Evolutionary conservation across 208 protist genomes (phyloP), one percentile per base, ranked within the genome.

Genomic region (Trypanosoma rangeli): DNA sequence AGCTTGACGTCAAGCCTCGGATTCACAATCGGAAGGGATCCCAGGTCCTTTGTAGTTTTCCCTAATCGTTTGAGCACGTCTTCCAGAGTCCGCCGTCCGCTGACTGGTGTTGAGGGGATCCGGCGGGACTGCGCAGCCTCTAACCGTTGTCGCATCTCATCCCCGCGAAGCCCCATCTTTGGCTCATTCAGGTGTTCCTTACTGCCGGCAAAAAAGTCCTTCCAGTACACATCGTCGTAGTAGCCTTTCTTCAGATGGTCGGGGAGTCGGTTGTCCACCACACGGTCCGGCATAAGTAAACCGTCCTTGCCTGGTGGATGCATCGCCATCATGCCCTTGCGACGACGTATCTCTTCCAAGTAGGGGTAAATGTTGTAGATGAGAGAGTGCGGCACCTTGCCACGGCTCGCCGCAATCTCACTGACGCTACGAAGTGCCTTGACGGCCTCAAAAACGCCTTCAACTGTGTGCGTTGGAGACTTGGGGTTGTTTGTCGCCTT

Each of bases 321-420:
- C 93, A 95, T 95, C 54, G 93, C 93, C 85, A 97, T 92, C 93
- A 97, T 97, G 58, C 93, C 93, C 69, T 96, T 95, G 10, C 93
- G 85, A 13, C 93, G 84, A 22, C 93, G 90, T 60, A 97, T 69
- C 76, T 97, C 93, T 69, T 97, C 90, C 29, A 97, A 76, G 76
- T 97, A 97, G n/a, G 89, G 90, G 76, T 96, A 97, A 59, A 96
- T 96, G 74, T 97, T 97, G 75, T 95, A 83, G 53, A 97, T 88
- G 64, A 97, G 89, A 20, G 89, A 95, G 78, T 94, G 89, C 22
- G 93, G 90, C 49, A 97, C 90, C 79, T 97, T 97, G 39, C 93
- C 93, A 66, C 93, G 88, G 64, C 89, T 95, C 52, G 90, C 89
- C 33, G 93, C 93, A 71, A 97, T 94, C 70, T 97, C 93, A 78